phyloP scores from a whole-genome alignment of 2,329 filamentous ascomycete genomes.

The Diaporthe humulicola region DNA sequence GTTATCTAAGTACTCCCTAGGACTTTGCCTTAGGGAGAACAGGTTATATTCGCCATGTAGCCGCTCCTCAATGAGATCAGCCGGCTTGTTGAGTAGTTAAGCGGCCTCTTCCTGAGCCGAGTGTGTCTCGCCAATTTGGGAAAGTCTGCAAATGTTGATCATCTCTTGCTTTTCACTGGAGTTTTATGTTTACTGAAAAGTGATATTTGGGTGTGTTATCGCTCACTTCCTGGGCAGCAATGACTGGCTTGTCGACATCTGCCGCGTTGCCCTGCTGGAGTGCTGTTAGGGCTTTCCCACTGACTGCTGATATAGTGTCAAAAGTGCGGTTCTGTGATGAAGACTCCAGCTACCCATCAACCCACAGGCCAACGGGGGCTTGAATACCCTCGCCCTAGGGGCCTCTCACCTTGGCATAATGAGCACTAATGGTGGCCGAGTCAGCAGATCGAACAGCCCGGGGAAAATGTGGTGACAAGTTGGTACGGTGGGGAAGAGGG shows the following conservation, averaged over 20 bases:
- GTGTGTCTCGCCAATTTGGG: background rate
- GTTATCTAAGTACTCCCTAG: too few species aligned
- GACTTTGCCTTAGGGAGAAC: too few species aligned
- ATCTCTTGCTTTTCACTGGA: background rate
- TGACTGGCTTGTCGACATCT: background rate
- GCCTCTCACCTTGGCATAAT: background rate
- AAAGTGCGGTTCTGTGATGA: background rate
- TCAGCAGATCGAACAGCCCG: background rate
- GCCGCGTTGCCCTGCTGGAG: background rate
- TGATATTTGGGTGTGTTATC: background rate
- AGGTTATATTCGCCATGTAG: too few species aligned
- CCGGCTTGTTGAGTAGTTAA: background rate
- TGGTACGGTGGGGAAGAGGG: background rate
- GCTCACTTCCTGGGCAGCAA: background rate
- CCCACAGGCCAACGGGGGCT: background rate
- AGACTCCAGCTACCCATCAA: background rate
- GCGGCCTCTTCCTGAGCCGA: background rate
- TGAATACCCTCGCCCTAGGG: background rate
- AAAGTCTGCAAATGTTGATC: background rate
- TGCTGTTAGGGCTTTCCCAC: background rate
- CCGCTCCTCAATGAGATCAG: background rate
- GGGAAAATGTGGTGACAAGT: background rate
- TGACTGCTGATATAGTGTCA: slow-evolving; percentile 4
- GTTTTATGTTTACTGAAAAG: background rate
- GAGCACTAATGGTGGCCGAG: background rate